Evolutionary conservation across 2,329 filamentous ascomycete species (phyloP).

Genomic region (Coniella lustricola): DNA sequence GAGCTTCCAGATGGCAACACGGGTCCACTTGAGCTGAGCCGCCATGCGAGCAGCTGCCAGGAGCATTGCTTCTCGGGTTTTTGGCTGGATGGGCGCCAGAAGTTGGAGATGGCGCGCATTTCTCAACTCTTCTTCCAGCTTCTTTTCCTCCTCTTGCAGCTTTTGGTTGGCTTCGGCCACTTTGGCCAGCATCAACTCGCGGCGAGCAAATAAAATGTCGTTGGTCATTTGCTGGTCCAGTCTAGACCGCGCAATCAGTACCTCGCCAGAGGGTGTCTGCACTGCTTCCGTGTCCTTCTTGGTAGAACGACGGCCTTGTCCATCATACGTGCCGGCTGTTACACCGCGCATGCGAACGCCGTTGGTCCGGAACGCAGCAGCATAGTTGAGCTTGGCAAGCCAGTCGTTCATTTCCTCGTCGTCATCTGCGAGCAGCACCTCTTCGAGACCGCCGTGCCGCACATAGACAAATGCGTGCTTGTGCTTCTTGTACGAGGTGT

Average conservation of each 20-base stretch:
- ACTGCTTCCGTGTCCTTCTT: constrained; percentile 62
- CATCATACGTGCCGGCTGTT: constrained; percentile 77
- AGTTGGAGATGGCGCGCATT: constrained; percentile 88
- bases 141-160: constrained; percentile 63
- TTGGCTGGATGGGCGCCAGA: constrained; percentile 82
- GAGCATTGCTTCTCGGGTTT: constrained; percentile 81
- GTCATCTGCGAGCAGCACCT: constrained; percentile 82
- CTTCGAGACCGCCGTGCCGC: constrained; percentile 77
- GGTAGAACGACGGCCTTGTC: constrained; percentile 66
- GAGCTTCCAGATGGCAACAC: constrained; percentile 87
- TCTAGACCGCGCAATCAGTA: constrained; percentile 63
- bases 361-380: constrained; percentile 85
- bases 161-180: constrained; percentile 79
- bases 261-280: constrained; percentile 65
- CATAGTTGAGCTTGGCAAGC: constrained; percentile 93
- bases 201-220: constrained; percentile 76
- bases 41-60: constrained; percentile 76
- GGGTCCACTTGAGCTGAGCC: constrained; percentile 87
- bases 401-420: constrained; percentile 94
- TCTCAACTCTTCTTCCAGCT: constrained; percentile 74
- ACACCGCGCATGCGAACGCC: constrained; percentile 87
- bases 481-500: constrained; percentile 85
- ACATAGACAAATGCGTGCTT: constrained; percentile 93
- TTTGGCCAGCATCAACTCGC: constrained; percentile 75
- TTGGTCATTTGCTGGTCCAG: constrained; percentile 78